Base-by-base conservation (phyloP, 2,329 filamentous ascomycete species). In the Colletotrichum godetiae region DNA sequence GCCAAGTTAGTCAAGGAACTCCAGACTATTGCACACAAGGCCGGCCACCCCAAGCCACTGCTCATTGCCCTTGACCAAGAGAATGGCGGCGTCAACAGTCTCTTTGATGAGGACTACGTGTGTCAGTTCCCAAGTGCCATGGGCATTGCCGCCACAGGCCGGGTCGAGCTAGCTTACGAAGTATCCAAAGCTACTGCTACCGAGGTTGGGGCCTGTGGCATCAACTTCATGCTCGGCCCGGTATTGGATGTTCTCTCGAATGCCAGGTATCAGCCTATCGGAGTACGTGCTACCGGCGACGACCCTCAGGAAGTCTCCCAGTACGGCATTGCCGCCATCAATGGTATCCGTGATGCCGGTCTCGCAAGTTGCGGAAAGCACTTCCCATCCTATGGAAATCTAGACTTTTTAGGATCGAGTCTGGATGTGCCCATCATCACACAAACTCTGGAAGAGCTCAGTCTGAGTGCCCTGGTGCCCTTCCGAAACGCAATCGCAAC, bases 41-140 rank as follows among this genome's bases (percentile, higher is more conserved):
- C 96, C 73, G 96, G 96, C 24, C 96, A 98, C 82, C 93, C 94
- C 3, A 92, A 96, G 3, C 97, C 97, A 2, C 86, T 99, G 22
- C 87, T 97, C 67, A 98, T 99, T 78, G 95, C 94, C 52, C 86
- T 98, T 49, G 97, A 98, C 80, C 97, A 99, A 81, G 97, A 99
- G 82, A 98, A 99, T 90, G 97, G 97, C 76, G 95, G 96, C 3
- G 96, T 98, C 81, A 98, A 98, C 85, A 98, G 95, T 83, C 89
- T 98, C 2, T 98, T 97, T 79, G 96, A 98, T 81, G 95, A 98
- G 78, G 94, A 97, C 79, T 97, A 95, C 81, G 96, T 98, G 77
- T 95, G 95, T 76, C 97, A 98, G 81, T 99, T 98, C 77, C 97
- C 97, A 10, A 98, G 95, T 79, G 94, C 96, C 75, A 98, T 99